Evolutionary conservation across 2,329 filamentous ascomycete species (phyloP), one percentile per base, ranked within the genome.

Genomic region (Pyrenophora graminea): DNA sequence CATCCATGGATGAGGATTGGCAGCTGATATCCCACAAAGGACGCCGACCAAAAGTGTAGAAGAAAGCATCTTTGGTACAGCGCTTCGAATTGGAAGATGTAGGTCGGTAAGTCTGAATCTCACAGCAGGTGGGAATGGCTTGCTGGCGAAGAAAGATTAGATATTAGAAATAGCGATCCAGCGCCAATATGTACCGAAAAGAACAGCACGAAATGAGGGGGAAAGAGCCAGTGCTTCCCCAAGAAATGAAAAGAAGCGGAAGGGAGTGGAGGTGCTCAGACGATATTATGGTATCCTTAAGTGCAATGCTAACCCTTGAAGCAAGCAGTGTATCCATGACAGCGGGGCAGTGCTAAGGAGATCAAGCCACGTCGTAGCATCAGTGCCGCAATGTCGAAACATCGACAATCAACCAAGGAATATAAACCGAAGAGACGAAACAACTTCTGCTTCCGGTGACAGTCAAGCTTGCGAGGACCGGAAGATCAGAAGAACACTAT

Each of bases 1-100:
- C 59, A 70, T 71, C 59, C 64, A 70, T 37, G 66, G 67, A 33
- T 63, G 57, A 4, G 62, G 58, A 21, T 59, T 59, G 2, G 56
- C 61, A 27, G 62, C 60, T 13, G 56, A 51, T 1, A 69, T 52
- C 37, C 64, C 51, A 18, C 59, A 58, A 23, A 59, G 58, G 27
- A 57, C 59, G 40, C 63, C 51, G 10, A 67, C 41, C 13, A 70
- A 41, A 4, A 63, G 30, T 3, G 62, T 27, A 4, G 56, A 45
- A 6, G 60, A 51, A 55, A 55, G 61, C 66, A 70, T 69, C 13
- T 25, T 31, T 54, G 40, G 15, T 31, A 21, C n/a, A 8, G 12
- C 13, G 18, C 15, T 6, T 18, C n/a, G 36, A 41, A 8, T 25
- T 7, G 38, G 19, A 15, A 31, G 13, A 27, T 41, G 34, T 18